phyloP scores from a whole-genome alignment of 140 eudicot genomes.

The Oenanthe javanica region DNA sequence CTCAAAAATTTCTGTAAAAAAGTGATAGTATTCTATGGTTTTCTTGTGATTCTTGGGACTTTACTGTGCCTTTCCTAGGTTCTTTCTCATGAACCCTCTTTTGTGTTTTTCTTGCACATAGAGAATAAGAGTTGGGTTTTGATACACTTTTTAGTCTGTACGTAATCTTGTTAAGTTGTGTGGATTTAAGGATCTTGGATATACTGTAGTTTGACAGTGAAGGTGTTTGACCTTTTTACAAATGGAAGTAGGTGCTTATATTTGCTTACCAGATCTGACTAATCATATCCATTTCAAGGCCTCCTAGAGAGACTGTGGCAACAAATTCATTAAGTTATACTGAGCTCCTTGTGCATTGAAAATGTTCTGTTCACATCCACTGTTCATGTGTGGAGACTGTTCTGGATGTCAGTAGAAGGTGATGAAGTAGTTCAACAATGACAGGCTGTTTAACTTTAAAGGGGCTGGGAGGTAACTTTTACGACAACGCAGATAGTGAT shows the following conservation, averaged over 20 bases:
- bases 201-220: slow-evolving; percentile 22
- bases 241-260: slow-evolving; percentile 27
- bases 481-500: slow-evolving; percentile 40
- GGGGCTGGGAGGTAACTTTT: slow-evolving; percentile 34
- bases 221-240: slow-evolving; percentile 18
- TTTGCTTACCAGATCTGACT: slow-evolving; percentile 40
- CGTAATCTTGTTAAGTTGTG: slow-evolving; percentile 10
- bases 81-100: slow-evolving; percentile 46
- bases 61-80: slow-evolving; percentile 35
- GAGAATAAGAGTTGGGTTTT: slow-evolving; percentile 21
- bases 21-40: slow-evolving; percentile 30
- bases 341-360: slow-evolving; percentile 27
- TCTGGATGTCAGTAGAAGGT: slow-evolving; percentile 24
- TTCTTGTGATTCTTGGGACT: slow-evolving; percentile 64
- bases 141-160: not conserved
- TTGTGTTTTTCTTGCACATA: slow-evolving; percentile 29
- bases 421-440: slow-evolving; percentile 67
- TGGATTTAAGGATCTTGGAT: slow-evolving; percentile 6
- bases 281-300: slow-evolving; percentile 19
- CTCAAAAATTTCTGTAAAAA: slow-evolving; percentile 28
- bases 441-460: slow-evolving; percentile 44
- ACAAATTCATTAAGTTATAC: slow-evolving; percentile 5
- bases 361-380: slow-evolving; percentile 14
- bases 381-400: slow-evolving; percentile 11
- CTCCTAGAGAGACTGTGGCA: slow-evolving; percentile 7